Evolutionary conservation across 495 filamentous ascomycete genomes (phyloP), one percentile per base, ranked within the genome.

Genomic region (Penicillium daleae): DNA sequence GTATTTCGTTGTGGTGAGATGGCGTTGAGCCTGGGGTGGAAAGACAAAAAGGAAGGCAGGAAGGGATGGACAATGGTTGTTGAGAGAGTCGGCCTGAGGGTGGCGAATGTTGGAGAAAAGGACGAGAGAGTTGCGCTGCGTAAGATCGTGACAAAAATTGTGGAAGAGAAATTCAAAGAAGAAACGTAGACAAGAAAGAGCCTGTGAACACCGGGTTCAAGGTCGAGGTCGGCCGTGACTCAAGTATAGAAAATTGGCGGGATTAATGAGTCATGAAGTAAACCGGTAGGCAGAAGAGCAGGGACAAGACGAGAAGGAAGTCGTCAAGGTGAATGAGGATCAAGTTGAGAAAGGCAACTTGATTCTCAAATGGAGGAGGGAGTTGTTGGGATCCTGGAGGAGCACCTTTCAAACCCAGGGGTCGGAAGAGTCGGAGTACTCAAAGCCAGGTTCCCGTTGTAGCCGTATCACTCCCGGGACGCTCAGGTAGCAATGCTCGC

Each of bases 171-270:
- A 72, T 61, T n/a, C 68, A 68, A 58, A 63, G 66, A 69, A 67
- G 65, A 68, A 40, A 72, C 52, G 56, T 57, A 63, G 66, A 62
- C 32, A 46, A 73, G 62, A 67, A 63, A 33, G 48, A 73, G 63
- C 76, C 72, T 76, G 68, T 75, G 70, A 79, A 80, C 76, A 74
- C 76, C 76, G 67, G 77, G 77, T 71, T 74, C 71, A 76, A 74
- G 71, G 76, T 67, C 51, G 57, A 59, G 59, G 61, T 52, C 49
- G 67, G 66, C 65, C 70, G 73, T 72, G 77, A 80, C 73, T 78
- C 74, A 69, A 57, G 46, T 50, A 63, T 12, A 22, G 40, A 63
- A 59, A 66, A 67, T 60, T 65, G 59, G 66, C 70, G 73, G 61
- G 65, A 74, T 75, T 76, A 80, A 64, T 72, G 69, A 76, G 73